Evolutionary conservation across 768 basidiomycete genomes (phyloP), one percentile per base, ranked within the genome.

Genomic region (Xerocomellus intermedius): DNA sequence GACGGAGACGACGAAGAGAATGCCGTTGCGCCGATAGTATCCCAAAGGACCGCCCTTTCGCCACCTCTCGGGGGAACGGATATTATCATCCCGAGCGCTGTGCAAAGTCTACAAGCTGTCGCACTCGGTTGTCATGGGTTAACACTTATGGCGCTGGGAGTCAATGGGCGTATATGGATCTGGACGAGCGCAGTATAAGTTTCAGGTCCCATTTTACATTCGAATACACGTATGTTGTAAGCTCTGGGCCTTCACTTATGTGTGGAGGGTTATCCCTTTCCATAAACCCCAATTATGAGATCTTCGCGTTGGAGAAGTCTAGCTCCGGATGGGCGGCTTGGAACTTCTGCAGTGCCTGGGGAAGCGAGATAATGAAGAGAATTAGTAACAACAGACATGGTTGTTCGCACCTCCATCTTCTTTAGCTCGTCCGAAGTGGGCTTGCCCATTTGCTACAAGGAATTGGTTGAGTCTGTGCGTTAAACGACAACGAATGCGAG

Each of bases 341-440:
- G 75, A 98, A 97, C 71, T 89, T 94, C 73, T 85, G 83, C 54
- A 98, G 74, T 42, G 90, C 85, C 87, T 94, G 56, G 26, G 17
- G 14, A 41, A 45, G 44, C 36, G 26, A 47, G 39, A 52, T 37
- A 39, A 12, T 50, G 21, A 56, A 36, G n/a, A 33, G 6, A 37
- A 21, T 17, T n/a, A 33, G 4, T 33, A 24, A 32, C 16, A 9
- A 26, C 2, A 32, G 35, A 42, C 19, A 59, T 47, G 36, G 38
- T 33, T 36, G 35, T 38, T 30, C 74, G 60, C 46, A 87, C 91
- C 79, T 97, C 95, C 79, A 84, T 81, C 75, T 96, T 98, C 77
- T 94, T 94, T 59, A 92, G 59, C 61, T 97, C 95, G 58, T 96
- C 95, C 0, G 93, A 95, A 1, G 94, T 96, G 6, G 95, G 95